Evolutionary conservation across 1,139 yeast species (phyloP).

Genomic region (Yamadazyma diospyri): DNA sequence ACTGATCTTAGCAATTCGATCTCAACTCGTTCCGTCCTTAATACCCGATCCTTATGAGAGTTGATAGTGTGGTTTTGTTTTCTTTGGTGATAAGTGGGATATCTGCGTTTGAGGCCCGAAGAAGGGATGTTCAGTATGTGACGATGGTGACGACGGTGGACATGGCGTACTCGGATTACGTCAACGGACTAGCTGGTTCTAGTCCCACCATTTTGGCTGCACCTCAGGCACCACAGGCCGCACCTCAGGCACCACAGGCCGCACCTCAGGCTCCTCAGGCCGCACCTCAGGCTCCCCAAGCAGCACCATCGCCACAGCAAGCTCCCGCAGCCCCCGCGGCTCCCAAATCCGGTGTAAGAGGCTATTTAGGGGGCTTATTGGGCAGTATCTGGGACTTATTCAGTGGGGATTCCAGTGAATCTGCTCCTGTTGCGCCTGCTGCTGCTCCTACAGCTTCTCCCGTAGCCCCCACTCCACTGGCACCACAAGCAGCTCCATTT

Average conservation of each 20-base stretch:
- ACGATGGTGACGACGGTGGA: constrained; percentile 14
- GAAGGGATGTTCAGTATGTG: constrained; percentile 8
- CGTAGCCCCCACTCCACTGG: constrained; percentile 3
- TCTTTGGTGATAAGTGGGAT: constrained; percentile 11
- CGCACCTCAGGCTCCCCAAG: constrained; percentile 7
- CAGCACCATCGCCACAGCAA: constrained; percentile 8
- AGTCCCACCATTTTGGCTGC: constrained; percentile 7
- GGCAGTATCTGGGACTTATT: constrained; percentile 10
- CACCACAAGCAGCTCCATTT: constrained; percentile 16
- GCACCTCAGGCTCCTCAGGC: constrained; percentile 4
- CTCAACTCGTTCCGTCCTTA: neutral
- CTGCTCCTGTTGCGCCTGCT: constrained; percentile 9
- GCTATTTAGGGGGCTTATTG: constrained; percentile 15
- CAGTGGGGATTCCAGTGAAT: constrained; percentile 6
- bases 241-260: constrained; percentile 4
- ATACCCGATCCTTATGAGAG: constrained; percentile 10
- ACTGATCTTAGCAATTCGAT: constrained; percentile 10
- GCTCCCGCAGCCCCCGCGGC: constrained; percentile 5
- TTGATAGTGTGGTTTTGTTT: constrained; percentile 9
- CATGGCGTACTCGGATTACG: constrained; percentile 11
- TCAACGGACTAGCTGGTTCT: constrained; percentile 11
- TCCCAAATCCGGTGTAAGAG: constrained; percentile 9
- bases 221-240: constrained; percentile 7
- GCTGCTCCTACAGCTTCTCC: constrained; percentile 7
- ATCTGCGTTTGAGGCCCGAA: constrained; percentile 8